Base-by-base conservation (phyloP, 306 rosid species). In the Lathyrus sativus region DNA sequence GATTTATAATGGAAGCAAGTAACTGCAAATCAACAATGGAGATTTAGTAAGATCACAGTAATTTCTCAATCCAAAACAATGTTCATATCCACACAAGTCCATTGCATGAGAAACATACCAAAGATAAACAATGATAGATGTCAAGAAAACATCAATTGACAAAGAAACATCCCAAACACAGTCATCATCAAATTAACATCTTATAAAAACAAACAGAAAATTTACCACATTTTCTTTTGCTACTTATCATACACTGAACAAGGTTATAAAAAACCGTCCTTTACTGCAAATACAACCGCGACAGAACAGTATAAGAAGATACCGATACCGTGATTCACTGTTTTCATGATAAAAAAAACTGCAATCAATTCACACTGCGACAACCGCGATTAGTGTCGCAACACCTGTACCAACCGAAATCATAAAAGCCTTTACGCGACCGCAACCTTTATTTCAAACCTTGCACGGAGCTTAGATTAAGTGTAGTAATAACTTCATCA, bases 21-120 rank as follows among this genome's bases (percentile, higher is more conserved):
- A 35, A 45, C 44, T 69, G 61, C 70, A 79, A 71, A 65, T 78
- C 61, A 73, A 57, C 9, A 60, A 67, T 9, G 9, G 29, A 72
- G 62, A 73, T 60, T 13, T 33, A 14, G 50, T 79, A 68, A 73
- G 72, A 7, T 48, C 7, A 19, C 43, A 55, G 12, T 11, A 70
- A 70, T 12, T 70, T 74, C 37, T 9, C 35, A 54, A 3, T 14
- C 18, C 46, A 42, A 70, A 44, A 19, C 39, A 70, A 63, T 10
- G 62, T 49, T 58, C 51, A 45, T 37, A 38, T 11, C 55, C 31
- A 64, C 49, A 56, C 48, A 6, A 33, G 38, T 6, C 38, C 38
- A 33, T 33, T 33, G 38, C 38, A 33, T 33, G 38, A 33, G 6
- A 33, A 33, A 33, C 35, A 31, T 31, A 31, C 1, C 35, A 31